Percentiles rank a stretch among this genome's conserved stretches.
phyloP scores from a whole-genome alignment of 257 asterid genomes.

The Anisodus acutangulus region DNA sequence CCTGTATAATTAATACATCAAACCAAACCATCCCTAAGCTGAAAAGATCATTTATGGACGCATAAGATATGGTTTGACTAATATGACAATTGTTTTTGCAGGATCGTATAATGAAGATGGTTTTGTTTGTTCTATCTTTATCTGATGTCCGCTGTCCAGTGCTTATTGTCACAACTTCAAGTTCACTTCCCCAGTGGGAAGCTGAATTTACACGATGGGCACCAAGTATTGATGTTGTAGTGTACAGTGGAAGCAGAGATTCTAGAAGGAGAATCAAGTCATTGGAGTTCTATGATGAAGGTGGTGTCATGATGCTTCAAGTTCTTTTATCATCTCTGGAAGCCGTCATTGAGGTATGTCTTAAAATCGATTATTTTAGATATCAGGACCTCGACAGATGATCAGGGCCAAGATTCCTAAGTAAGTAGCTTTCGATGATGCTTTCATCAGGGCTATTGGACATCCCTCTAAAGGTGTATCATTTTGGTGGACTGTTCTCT shows the following conservation, averaged over 20 bases:
- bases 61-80: constrained; percentile 29
- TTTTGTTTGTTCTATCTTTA: constrained; percentile 51
- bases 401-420: constrained; percentile 9
- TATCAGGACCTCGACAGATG: constrained; percentile 24
- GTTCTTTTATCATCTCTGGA: constrained; percentile 60
- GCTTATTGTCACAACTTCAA: constrained; percentile 54
- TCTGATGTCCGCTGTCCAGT: constrained; percentile 54
- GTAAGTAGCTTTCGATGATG: constrained; percentile 18
- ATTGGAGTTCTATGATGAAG: constrained; percentile 61
- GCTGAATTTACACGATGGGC: constrained; percentile 60
- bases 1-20: background rate
- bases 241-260: constrained; percentile 56
- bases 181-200: constrained; percentile 62
- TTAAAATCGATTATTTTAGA: constrained; percentile 25
- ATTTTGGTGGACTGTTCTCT: constrained; percentile 16
- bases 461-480: background rate
- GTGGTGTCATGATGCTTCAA: constrained; percentile 55
- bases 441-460: constrained; percentile 5
- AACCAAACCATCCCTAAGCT: background rate
- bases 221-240: constrained; percentile 65
- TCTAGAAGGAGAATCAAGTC: constrained; percentile 57
- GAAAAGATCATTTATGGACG: constrained; percentile 20
- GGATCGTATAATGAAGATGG: constrained; percentile 54
- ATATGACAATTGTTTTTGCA: constrained; percentile 39
- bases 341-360: constrained; percentile 55